These are phyloP conservation scores for Aureobasidium sp. DNA, from an alignment of 2,329 filamentous ascomycete species.

Conservation along the genomic window DNA sequence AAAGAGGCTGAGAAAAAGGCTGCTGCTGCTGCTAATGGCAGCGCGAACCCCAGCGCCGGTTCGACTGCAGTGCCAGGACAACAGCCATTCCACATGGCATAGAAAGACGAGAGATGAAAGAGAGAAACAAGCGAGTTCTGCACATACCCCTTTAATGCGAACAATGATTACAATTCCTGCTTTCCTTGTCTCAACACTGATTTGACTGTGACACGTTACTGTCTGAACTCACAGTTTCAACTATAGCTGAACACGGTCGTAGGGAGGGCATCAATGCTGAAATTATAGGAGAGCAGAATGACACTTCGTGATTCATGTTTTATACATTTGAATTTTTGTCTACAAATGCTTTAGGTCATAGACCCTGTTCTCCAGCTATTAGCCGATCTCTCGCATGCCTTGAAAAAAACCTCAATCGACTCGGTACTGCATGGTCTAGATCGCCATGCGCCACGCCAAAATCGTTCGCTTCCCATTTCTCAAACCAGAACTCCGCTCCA, in stretches of 20 bases:
- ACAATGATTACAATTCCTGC: background rate
- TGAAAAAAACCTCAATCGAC: background rate
- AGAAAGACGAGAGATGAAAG: background rate
- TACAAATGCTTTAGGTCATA: background rate
- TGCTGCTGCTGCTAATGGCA: background rate
- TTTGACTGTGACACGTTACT: background rate
- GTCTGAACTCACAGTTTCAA: background rate
- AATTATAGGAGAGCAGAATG: background rate
- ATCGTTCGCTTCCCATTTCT: background rate
- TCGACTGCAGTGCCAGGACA: background rate
- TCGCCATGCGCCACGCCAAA: background rate
- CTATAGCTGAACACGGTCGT: no score
- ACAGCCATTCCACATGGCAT: background rate
- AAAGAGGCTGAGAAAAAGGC: conserved; percentile 13
- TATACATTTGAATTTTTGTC: background rate
- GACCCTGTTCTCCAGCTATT: no score
- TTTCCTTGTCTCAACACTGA: background rate
- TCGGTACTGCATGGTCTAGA: background rate
- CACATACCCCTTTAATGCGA: background rate
- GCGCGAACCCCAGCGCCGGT: background rate
- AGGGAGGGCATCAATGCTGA: no score
- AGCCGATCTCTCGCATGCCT: background rate
- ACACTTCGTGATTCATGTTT: background rate
- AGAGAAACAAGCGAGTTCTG: background rate
- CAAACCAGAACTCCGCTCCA: background rate